Evolutionary conservation across 1,284 basidiomycete species (phyloP).

Genomic region (Tylopilus sp.): DNA sequence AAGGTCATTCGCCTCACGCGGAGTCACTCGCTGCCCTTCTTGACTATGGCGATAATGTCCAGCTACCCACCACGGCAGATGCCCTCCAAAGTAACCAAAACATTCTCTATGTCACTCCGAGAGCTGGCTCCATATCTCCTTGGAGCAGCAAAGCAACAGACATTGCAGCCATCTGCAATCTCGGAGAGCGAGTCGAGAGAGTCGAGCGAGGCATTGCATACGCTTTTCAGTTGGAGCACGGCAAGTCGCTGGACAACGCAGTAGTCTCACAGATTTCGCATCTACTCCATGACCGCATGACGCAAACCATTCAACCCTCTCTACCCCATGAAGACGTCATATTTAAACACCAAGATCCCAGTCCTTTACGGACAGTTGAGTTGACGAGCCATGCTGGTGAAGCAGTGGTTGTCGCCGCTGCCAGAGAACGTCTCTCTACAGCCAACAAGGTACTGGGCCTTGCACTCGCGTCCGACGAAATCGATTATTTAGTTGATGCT

Average conservation of each 20-base stretch:
- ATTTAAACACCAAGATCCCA: constrained; percentile 68
- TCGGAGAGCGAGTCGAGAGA: constrained; percentile 66
- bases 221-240: constrained; percentile 52
- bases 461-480: constrained; percentile 86
- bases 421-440: constrained; percentile 57
- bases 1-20: constrained; percentile 44
- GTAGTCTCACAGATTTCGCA: constrained; percentile 53
- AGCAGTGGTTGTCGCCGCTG: constrained; percentile 29
- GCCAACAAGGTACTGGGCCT: constrained; percentile 88
- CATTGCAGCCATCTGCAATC: constrained; percentile 83
- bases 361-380: constrained; percentile 68
- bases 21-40: constrained; percentile 72
- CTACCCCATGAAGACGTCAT: constrained; percentile 59
- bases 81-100: constrained; percentile 41
- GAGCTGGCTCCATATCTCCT: constrained; percentile 78
- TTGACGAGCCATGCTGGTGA: constrained; percentile 38
- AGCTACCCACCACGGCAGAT: constrained; percentile 44
- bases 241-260: constrained; percentile 38
- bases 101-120: constrained; percentile 72
- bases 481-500: constrained; percentile 88
- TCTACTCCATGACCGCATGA: constrained; percentile 93
- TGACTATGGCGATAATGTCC: constrained; percentile 77
- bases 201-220: constrained; percentile 83
- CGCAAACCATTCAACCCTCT: constrained; percentile 65
- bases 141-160: constrained; percentile 99